Base-by-base conservation (phyloP, 805 yeast species). In the Metschnikowia bowlesiae region DNA sequence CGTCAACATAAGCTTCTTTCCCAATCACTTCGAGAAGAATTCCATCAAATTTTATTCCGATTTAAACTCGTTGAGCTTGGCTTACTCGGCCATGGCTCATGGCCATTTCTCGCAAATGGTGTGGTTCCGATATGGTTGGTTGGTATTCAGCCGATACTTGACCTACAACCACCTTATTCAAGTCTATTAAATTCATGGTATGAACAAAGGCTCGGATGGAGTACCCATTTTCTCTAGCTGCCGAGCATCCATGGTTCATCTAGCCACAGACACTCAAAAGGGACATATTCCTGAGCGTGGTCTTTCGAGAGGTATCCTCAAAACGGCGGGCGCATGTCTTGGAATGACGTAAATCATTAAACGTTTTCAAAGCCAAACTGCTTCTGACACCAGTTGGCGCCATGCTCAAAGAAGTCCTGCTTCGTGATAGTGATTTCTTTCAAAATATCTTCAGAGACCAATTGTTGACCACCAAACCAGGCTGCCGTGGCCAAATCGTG, bases 81-180 rank as follows among this genome's bases (percentile, higher is more conserved):
- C 76, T 39, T 73, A 83, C 48, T 77, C 85, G 0, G 87, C 96
- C 4, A 89, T 92, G 96, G 70, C 84, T 2, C 75, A 76, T 55
- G 96, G 87, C 2, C 98, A 94, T 68, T 75, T 75, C 54, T 82
- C 96, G 1, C 99, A 94, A 66, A 87, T 94, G 87, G 91, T 86
- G 8, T 92, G 97, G 97, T 94, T 85, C 66, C 76, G 99, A 57
- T 87, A 87, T 71, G 84, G 89, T 1, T 94, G 97, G 97, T 73
- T 94, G 62, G 51, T 80, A 6, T 67, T 84, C 13, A 85, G 96
- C 52, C 75, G 91, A 53, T 92, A 89, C 67, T 80, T 88, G 74
- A 82, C 84, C 39, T 79, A 80, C 46, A 91, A 92, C 66, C 90
- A 87, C 60, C 71, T 88, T 55, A 69, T 74, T 31, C 67, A 62